Evolutionary conservation across 164 flowering plant genomes (phyloP), one percentile per base, ranked within the genome.

Genomic region (Malania oleifera): DNA sequence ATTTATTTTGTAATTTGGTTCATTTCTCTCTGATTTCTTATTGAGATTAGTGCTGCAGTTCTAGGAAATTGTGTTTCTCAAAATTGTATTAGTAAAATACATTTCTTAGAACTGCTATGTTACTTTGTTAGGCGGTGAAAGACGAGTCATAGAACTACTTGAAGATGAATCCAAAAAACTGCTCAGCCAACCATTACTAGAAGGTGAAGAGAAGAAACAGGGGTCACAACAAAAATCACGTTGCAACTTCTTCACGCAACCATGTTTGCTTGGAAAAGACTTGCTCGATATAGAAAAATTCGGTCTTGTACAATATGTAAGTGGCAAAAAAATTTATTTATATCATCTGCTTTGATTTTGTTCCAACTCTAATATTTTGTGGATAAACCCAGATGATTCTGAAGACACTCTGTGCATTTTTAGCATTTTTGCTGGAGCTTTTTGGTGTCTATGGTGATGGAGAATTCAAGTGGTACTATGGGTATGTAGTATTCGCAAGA

Each of bases 291-390:
- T 80, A 29, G 85, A 71, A 48, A 85, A 81, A 56, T 92, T 89
- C 63, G 93, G 98, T 61, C 70, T 92, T 44, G 95, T 89, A 22
- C 96, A 89, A 58, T 92, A 92, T 75, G 96, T 92, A 82, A 80
- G 93, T 67, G 27, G 43, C 34, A 18, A 27, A 17, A 19, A 1
- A 25, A 0, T 29, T 40, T 47, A 8, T 18, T 54, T n/a, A 1
- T 28, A 7, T 56, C 0, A 7, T 28, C 14, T 28, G 19, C 22
- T 43, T 25, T 55, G 14, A 23, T 51, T 31, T 44, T 28, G 63
- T 9, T 49, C 41, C 34, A 54, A 44, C 23, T 47, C 52, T 75
- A 64, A 64, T 48, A 18, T 52, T 26, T 60, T 56, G 48, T 41
- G 60, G 68, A 51, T 57, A 24, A 8, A 17, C 39, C 17, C 87